Percentiles rank a stretch among this genome's conserved stretches.
phyloP scores from a whole-genome alignment of 495 filamentous ascomycete genomes.

The Cudoniella acicularis region DNA sequence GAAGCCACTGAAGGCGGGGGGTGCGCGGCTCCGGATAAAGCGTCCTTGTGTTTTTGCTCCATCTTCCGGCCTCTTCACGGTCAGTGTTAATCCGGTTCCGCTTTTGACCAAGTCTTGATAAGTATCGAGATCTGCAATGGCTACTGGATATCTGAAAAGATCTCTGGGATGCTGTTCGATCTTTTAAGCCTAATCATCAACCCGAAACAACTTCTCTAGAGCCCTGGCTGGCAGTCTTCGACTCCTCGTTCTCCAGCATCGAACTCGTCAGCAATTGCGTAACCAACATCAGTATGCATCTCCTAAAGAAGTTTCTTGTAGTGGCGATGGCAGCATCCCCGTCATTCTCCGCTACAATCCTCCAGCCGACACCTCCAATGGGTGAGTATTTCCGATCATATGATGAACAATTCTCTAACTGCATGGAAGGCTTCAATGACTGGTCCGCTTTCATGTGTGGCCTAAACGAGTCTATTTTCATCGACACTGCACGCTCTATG shows the following conservation, averaged over 20 bases:
- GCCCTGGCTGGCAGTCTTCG: background rate
- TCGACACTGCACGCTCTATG: constrained; percentile 44
- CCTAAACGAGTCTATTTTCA: constrained; percentile 38
- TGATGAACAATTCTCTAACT: background rate
- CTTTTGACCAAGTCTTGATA: background rate
- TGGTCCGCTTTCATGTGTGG: constrained; percentile 46
- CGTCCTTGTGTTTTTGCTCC: background rate
- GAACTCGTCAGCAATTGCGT: background rate
- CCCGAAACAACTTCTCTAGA: too few relatives aligned
- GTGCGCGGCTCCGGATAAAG: constrained; percentile 1
- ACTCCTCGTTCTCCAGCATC: background rate
- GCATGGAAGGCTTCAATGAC: constrained; percentile 31
- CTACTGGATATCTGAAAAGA: too few relatives aligned
- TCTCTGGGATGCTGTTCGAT: too few relatives aligned
- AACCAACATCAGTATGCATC: background rate
- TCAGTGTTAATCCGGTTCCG: background rate
- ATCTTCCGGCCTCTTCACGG: background rate
- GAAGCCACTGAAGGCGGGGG: background rate
- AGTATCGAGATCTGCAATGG: background rate
- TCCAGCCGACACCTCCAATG: constrained; percentile 20
- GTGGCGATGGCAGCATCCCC: background rate
- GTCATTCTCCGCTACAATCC: background rate
- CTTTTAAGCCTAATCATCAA: too few relatives aligned
- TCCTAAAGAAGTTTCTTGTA: background rate
- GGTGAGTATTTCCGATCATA: background rate